Percentiles rank a stretch among this genome's conserved stretches.
phyloP scores from a whole-genome alignment of 139 green algal species.

The Micractinium conductrix region DNA sequence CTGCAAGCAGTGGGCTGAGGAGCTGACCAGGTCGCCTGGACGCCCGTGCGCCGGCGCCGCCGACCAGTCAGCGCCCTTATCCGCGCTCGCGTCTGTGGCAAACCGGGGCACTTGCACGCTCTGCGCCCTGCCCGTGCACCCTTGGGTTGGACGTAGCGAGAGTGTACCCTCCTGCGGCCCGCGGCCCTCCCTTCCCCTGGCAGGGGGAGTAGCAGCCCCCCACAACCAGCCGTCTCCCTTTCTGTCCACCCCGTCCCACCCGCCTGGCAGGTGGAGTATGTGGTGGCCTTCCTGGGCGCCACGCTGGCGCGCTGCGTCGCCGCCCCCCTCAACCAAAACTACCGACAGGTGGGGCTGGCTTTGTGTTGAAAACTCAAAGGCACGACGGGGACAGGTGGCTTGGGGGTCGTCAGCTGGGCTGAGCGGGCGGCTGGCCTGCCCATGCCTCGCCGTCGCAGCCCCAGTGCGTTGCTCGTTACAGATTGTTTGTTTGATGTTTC shows the following conservation, averaged over 20 bases:
- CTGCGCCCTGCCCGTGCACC: no score
- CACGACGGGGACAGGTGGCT: no score
- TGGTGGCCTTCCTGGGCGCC: constrained; percentile 73
- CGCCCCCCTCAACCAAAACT: constrained; percentile 76
- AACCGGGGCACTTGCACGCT: no score
- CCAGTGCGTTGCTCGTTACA: no score
- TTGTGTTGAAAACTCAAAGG: no score
- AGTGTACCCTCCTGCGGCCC: neutral
- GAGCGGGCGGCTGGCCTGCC: no score
- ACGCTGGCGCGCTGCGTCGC: constrained; percentile 64
- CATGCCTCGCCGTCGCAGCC: no score
- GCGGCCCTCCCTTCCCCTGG: neutral
- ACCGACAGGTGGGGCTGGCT: constrained; percentile 60
- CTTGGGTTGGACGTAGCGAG: neutral
- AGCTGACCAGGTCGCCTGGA: neutral
- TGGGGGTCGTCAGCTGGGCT: no score
- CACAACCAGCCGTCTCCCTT: neutral
- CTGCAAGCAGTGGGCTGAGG: neutral
- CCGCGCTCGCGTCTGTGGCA: no score
- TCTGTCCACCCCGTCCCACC: neutral
- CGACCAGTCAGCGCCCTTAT: no score
- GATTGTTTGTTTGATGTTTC: no score
- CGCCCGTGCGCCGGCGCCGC: no score
- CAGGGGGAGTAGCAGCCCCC: neutral
- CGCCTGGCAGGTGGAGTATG: constrained; percentile 67